A percentile compares a stretch with the other conserved stretches of the same genome.
These are phyloP conservation scores for Fusarium sp. DNA, from an alignment of 2,329 filamentous ascomycete species.

Conservation along the genomic window DNA sequence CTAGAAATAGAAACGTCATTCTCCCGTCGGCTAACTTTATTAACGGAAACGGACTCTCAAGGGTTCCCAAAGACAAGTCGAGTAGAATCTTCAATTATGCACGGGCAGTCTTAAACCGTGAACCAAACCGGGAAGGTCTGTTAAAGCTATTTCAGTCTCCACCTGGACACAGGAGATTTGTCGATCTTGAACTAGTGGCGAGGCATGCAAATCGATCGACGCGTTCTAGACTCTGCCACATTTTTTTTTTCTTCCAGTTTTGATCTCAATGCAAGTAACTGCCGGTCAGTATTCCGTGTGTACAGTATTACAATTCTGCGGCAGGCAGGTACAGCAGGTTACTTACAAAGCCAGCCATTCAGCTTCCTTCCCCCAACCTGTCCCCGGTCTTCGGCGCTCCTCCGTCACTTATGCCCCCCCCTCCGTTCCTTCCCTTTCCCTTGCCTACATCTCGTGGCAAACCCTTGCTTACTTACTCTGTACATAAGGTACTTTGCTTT, in stretches of 20 bases:
- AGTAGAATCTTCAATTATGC: neutral
- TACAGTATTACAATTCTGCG: no score
- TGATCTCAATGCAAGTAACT: neutral
- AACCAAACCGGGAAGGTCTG: neutral
- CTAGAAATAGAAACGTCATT: neutral
- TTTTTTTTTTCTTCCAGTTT: neutral
- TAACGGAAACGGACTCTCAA: neutral
- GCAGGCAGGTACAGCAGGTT: neutral
- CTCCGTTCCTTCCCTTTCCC: no score
- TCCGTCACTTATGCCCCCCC: neutral
- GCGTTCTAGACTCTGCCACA: conserved; percentile 21
- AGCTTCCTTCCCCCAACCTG: neutral
- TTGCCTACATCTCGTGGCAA: neutral
- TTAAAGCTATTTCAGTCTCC: neutral
- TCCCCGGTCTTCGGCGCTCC: conserved; percentile 21
- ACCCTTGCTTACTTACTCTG: neutral
- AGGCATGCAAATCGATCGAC: conserved; percentile 11
- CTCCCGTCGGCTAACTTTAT: neutral
- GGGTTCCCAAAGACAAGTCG: neutral
- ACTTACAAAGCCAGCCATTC: neutral
- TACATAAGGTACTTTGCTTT: neutral
- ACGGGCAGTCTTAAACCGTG: neutral
- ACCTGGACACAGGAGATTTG: conserved; percentile 7
- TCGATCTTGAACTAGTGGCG: conserved; percentile 18
- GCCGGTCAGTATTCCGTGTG: neutral